Conservation (phyloP, 1,139 yeast genomes). For the Williopsis jadinii region DNA sequence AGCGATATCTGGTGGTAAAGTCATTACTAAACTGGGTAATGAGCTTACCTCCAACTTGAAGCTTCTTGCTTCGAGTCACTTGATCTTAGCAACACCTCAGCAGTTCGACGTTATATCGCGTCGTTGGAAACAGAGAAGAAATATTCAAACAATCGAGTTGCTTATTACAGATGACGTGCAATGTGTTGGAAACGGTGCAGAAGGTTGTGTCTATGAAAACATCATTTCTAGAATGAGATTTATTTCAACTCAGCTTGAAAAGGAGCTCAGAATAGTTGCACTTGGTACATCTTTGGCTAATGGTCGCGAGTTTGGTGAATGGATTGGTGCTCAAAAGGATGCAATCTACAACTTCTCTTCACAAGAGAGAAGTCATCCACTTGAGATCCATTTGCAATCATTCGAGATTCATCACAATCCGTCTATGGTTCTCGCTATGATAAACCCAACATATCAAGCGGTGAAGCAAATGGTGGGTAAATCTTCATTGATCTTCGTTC, state of each 20-base stretch:
- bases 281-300: constrained; percentile 65
- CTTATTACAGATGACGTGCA: constrained; percentile 78
- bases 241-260: constrained; percentile 56
- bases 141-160: constrained; percentile 60
- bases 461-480: constrained; percentile 28
- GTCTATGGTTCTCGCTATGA: constrained; percentile 44
- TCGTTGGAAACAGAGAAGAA: constrained; percentile 75
- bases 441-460: constrained; percentile 39
- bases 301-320: constrained; percentile 73
- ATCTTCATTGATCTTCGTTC: constrained; percentile 45
- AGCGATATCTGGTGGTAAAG: constrained; percentile 39
- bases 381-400: constrained; percentile 55
- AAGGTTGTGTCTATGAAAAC: constrained; percentile 63
- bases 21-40: constrained; percentile 53
- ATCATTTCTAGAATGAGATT: constrained; percentile 65
- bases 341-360: constrained; percentile 68
- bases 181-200: constrained; percentile 45
- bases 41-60: constrained; percentile 51
- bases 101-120: constrained; percentile 70
- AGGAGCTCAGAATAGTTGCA: constrained; percentile 52
- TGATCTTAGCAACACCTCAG: constrained; percentile 71
- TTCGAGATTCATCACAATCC: constrained; percentile 41
- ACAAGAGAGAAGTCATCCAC: constrained; percentile 44
- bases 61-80: constrained; percentile 49
- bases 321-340: constrained; percentile 65